phyloP scores from a whole-genome alignment of 2,329 filamentous ascomycete genomes.

The Fusarium sp. region DNA sequence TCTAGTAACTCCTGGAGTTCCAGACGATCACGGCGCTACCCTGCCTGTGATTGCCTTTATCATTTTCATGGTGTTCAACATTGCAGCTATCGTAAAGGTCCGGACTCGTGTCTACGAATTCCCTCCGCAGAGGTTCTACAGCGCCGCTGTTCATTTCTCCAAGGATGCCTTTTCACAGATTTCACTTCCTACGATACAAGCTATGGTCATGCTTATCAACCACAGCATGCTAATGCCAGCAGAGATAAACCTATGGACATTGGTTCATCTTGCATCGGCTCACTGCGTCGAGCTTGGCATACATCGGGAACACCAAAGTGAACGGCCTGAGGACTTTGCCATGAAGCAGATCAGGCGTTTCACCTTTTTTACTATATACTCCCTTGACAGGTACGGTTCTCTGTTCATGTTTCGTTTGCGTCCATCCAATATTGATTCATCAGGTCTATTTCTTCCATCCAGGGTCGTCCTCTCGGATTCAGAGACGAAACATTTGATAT shows the following conservation, averaged over 20 bases:
- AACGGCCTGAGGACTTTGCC: slow-evolving; percentile 8
- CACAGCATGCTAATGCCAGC: slow-evolving; percentile 50
- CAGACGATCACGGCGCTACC: slow-evolving; percentile 4
- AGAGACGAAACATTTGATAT: slow-evolving; percentile 53
- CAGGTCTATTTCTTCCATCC: slow-evolving; percentile 52
- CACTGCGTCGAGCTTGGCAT: slow-evolving; percentile 53
- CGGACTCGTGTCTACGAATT: slow-evolving; percentile 49
- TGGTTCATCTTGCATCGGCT: slow-evolving; percentile 51
- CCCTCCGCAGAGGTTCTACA: slow-evolving; percentile 49
- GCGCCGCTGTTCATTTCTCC: slow-evolving; percentile 46
- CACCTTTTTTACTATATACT: slow-evolving; percentile 51
- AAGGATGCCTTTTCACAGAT: slow-evolving; percentile 49
- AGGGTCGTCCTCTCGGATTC: slow-evolving; percentile 52
- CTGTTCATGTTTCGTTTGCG: background rate
- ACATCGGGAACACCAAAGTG: slow-evolving; percentile 46
- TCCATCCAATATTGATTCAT: background rate
- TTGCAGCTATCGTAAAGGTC: slow-evolving; percentile 50
- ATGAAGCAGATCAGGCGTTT: slow-evolving; percentile 37
- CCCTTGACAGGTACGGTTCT: slow-evolving; percentile 46
- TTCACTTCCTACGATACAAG: slow-evolving; percentile 49
- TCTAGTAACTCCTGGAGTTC: background rate
- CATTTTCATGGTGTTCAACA: slow-evolving; percentile 51
- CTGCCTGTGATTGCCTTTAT: slow-evolving; percentile 47
- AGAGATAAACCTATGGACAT: slow-evolving; percentile 51
- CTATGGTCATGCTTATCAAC: slow-evolving; percentile 45